Conservation (phyloP, 2,329 filamentous ascomycete genomes). For the Cryphonectria carpinicola region DNA sequence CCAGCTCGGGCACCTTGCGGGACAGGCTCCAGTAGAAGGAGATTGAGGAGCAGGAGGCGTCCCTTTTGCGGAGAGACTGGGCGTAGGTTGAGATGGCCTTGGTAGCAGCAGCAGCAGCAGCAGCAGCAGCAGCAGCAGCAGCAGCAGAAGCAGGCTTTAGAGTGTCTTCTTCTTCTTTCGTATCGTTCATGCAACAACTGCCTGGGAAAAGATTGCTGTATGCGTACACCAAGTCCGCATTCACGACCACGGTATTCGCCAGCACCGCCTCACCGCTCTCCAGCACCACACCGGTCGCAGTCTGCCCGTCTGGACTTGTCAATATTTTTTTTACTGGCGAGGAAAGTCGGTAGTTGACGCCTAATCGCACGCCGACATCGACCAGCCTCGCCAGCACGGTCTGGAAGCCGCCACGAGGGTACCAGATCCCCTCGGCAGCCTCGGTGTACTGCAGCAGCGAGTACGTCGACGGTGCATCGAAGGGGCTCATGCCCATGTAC, state of each 20-base stretch:
- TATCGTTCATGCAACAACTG: neutral
- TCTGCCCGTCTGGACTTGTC: conserved; percentile 54
- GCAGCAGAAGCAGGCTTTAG: neutral
- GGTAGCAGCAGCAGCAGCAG: neutral
- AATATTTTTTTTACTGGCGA: conserved; percentile 61
- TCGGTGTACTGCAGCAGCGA: conserved; percentile 76
- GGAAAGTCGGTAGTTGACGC: conserved; percentile 65
- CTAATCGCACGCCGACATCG: conserved; percentile 62
- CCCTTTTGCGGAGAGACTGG: conserved; percentile 48
- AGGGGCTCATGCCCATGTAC: conserved; percentile 84
- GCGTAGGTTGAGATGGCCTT: conserved; percentile 38
- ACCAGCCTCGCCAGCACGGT: conserved; percentile 66
- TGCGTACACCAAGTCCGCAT: conserved; percentile 75
- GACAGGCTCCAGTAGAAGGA: conserved; percentile 77
- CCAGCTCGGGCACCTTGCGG: conserved; percentile 62
- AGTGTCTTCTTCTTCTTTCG: neutral
- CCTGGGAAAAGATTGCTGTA: conserved; percentile 70
- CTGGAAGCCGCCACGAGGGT: conserved; percentile 73
- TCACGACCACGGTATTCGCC: conserved; percentile 71
- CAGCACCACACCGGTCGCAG: conserved; percentile 63
- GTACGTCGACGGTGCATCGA: conserved; percentile 76
- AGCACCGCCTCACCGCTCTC: conserved; percentile 59
- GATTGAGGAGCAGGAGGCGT: conserved; percentile 72
- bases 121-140: no score
- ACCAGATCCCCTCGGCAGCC: conserved; percentile 76